Evolutionary conservation across 2,329 filamentous ascomycete species (phyloP), one percentile per base, ranked within the genome.

Genomic region (Neospermospora avenae): DNA sequence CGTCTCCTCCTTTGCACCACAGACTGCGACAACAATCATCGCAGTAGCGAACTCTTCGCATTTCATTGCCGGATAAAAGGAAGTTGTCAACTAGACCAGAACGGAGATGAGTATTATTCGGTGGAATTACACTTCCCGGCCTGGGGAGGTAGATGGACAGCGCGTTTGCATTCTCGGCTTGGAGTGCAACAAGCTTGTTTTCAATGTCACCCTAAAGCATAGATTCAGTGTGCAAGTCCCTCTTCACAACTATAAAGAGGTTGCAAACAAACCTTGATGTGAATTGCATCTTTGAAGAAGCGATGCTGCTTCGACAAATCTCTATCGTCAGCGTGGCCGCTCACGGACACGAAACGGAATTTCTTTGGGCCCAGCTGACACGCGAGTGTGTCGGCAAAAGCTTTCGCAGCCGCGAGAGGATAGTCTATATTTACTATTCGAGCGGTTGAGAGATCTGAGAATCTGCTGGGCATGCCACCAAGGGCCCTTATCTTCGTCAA

Each of bases 341-440:
- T 74, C 13, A 76, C 63, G 67, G 76, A 78, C 3, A 79, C 61
- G 60, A 79, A 80, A 0, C 76, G 69, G 62, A 80, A 78, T 54
- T 68, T 73, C 44, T 65, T 59, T 31, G 18, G 55, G 42, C 16
- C 45, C 42, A 41, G 45, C 22, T 20, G 54, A 20, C 49, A 48
- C 56, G 31, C 58, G 54, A 39, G 53, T 3, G 25, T 22, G 22
- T 61, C 57, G 14, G 58, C 34, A 16, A 56, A 56, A 8, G 45
- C 58, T 25, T 51, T 49, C 16, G 52, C 58, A n/a, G 45, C 52
- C 16, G 44, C 46, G 37, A 51, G 44, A 10, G 53, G 45, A 28
- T 57, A 60, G 24, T 57, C 58, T 20, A 60, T 46, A 22, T 60
- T 51, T 13, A 53, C 45, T 31, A 45, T 55, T 7, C 39, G 39